Evolutionary conservation across 257 asterid genomes (phyloP), one percentile per base, ranked within the genome.

Genomic region (Fraxinus pennsylvanica): DNA sequence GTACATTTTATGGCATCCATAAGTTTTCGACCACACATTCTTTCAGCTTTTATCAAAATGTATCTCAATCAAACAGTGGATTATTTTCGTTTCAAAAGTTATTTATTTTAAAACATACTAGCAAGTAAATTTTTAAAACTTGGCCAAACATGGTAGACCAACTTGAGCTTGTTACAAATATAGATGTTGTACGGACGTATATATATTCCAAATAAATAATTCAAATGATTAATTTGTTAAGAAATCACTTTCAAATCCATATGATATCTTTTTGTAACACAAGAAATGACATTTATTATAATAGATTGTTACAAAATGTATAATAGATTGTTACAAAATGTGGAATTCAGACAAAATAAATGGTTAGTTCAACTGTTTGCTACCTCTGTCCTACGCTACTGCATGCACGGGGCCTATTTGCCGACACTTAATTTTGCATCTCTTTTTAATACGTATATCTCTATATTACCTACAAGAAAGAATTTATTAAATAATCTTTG

Each of bases 181-280:
- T 22, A 21, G 33, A 2, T 1, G 6, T 61, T 61, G 68, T 61
- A 61, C 32, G 29, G 14, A 21, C 32, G 14, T 9, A 21, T 59
- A 59, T 57, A 21, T 21, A 21, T 21, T 59, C 25, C 21, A 52
- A 52, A 25, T 61, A 61, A 22, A 21, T 50, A 77, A 68, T 71
- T 75, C 71, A 70, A 85, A 85, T 82, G 70, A 89, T 87, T 79
- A 78, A 75, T 87, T 85, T 32, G 93, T 88, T 86, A 79, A 78
- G 87, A 80, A 70, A 79, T 88, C 68, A 77, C 82, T 83, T 82
- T 90, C 91, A 78, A 73, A 75, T 77, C 38, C 70, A 70, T 78
- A 74, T 38, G 27, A 72, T 36, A 63, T 45, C 77, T 57, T 72
- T 33, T 71, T n/a, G 71, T 80, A 71, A 77, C 85, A 86, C 81